These are phyloP conservation scores for Craspedostauros australis DNA, from an alignment of 108 stramenopile species.

Conservation along the genomic window DNA sequence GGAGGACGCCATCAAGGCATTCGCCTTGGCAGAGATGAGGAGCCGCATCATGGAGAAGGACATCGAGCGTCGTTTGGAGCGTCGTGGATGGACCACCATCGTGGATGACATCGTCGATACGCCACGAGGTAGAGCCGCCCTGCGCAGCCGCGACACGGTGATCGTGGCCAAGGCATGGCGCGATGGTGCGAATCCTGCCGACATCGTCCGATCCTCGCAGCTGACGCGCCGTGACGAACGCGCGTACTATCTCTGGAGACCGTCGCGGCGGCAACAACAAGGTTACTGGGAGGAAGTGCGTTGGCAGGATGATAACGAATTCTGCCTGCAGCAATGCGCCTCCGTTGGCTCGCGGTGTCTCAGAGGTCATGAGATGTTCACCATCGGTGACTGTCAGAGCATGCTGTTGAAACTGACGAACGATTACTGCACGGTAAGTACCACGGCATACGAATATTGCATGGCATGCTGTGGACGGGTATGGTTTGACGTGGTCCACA, in stretches of 20 bases:
- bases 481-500: too few relatives aligned
- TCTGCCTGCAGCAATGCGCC: conserved; percentile 62
- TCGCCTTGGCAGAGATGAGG: conserved; percentile 83
- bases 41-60: conserved; percentile 90
- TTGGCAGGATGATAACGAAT: conserved; percentile 82
- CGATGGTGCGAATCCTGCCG: conserved; percentile 76
- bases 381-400: conserved; percentile 86
- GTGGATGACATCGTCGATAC: conserved; percentile 81
- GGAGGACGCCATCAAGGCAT: conserved; percentile 76
- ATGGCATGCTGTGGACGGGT: too few relatives aligned
- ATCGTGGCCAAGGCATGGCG: conserved; percentile 88
- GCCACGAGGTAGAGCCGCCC: conserved; percentile 50
- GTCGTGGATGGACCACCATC: conserved; percentile 67
- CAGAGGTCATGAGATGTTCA: conserved; percentile 85
- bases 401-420: conserved; percentile 77
- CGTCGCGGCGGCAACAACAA: too few relatives aligned
- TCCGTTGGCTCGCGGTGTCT: conserved; percentile 70
- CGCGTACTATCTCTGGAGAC: conserved; percentile 43
- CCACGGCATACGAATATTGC: too few relatives aligned
- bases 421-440: conserved; percentile 64
- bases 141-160: conserved; percentile 79
- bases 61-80: conserved; percentile 78
- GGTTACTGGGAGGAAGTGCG: conserved; percentile 74
- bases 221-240: conserved; percentile 59
- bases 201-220: conserved; percentile 61